These are phyloP conservation scores for Trichoderma citrinoviride DNA, from an alignment of 2,329 filamentous ascomycete species.

Conservation along the genomic window DNA sequence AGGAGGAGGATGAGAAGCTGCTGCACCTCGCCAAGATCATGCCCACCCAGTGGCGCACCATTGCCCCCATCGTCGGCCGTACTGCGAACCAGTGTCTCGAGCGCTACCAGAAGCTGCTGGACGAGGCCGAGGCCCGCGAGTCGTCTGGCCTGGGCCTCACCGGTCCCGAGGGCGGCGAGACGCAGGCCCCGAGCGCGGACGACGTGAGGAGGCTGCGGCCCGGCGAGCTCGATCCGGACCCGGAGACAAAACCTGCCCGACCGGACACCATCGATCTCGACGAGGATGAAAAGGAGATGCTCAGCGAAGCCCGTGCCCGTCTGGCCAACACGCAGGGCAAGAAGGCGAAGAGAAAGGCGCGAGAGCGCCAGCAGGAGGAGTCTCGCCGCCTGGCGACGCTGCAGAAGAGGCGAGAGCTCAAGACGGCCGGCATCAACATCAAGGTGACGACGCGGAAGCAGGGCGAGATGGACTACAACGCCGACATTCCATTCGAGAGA, in stretches of 20 bases:
- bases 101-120: constrained; percentile 92
- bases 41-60: constrained; percentile 98
- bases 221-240: constrained; percentile 94
- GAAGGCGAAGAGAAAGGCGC: constrained; percentile 96
- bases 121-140: constrained; percentile 91
- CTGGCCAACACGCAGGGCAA: constrained; percentile 98
- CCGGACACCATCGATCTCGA: constrained; percentile 98
- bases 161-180: constrained; percentile 83
- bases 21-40: constrained; percentile 96
- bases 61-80: constrained; percentile 91
- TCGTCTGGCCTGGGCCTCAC: constrained; percentile 78
- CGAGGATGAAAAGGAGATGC: constrained; percentile 99
- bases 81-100: constrained; percentile 97
- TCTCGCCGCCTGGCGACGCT: constrained; percentile 83
- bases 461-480: constrained; percentile 99
- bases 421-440: constrained; percentile 97
- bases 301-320: constrained; percentile 94
- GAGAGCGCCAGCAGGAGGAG: constrained; percentile 93
- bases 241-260: constrained; percentile 90
- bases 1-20: constrained; percentile 97
- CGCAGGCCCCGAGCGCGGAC: constrained; percentile 83
- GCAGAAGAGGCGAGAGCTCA: constrained; percentile 93
- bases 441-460: constrained; percentile 89
- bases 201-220: constrained; percentile 86
- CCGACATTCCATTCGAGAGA: constrained; percentile 97